phyloP scores from a whole-genome alignment of 129 eudicot genomes.

The Pulicaria dysenterica region DNA sequence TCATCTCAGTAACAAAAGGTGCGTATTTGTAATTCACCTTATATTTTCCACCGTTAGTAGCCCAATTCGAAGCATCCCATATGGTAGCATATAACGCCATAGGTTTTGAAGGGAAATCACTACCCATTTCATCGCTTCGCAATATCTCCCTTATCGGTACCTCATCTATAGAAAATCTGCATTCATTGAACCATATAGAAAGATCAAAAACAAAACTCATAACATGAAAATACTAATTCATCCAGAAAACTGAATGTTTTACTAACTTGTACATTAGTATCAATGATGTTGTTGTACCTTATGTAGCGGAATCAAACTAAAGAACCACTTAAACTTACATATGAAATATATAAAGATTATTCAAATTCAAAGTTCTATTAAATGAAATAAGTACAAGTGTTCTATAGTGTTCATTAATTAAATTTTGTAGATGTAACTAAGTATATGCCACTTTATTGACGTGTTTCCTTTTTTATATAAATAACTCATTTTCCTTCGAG shows the following conservation, averaged over 20 bases:
- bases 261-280: not conserved
- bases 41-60: constrained; percentile 84
- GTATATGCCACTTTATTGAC: constrained; percentile 27
- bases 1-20: constrained; percentile 78
- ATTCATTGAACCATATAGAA: too few species aligned
- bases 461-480: constrained; percentile 34
- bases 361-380: not conserved
- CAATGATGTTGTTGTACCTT: too few species aligned
- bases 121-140: constrained; percentile 62
- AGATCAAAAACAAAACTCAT: too few species aligned
- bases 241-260: not conserved
- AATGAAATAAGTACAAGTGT: constrained; percentile 6
- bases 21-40: constrained; percentile 82
- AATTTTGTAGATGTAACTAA: constrained; percentile 13
- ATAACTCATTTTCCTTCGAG: constrained; percentile 27
- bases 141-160: constrained; percentile 78
- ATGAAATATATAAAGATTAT: too few species aligned
- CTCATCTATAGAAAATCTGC: constrained; percentile 81
- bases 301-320: too few species aligned
- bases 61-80: constrained; percentile 98
- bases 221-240: too few species aligned
- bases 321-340: too few species aligned
- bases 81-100: constrained; percentile 95
- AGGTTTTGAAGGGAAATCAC: constrained; percentile 92
- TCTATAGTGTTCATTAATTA: constrained; percentile 19